Evolutionary conservation across 1,284 basidiomycete species (phyloP).

Genomic region (Macrocystidia cucumis): DNA sequence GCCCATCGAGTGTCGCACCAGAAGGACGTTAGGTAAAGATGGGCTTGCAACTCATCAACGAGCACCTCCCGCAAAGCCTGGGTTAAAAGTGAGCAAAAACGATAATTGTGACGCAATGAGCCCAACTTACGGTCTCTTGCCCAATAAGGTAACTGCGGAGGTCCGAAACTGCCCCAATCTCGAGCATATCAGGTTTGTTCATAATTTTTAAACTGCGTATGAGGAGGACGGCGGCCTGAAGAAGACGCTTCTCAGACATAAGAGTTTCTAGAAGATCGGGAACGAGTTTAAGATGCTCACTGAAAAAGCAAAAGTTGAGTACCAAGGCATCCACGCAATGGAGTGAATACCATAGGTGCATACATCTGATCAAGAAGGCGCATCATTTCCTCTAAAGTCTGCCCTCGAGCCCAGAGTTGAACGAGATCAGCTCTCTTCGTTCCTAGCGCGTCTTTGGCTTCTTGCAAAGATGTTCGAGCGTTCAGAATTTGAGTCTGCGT

Average conservation of each 20-base stretch:
- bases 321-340: not conserved
- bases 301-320: constrained; percentile 22
- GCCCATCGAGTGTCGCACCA: constrained; percentile 95
- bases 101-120: not conserved
- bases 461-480: constrained; percentile 67
- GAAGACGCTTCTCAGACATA: constrained; percentile 92
- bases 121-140: constrained; percentile 70
- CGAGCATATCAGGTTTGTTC: constrained; percentile 87
- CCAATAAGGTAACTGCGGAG: constrained; percentile 78
- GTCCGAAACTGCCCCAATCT: constrained; percentile 91
- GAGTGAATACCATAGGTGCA: no score
- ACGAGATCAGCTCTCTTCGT: constrained; percentile 80
- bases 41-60: constrained; percentile 93
- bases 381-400: constrained; percentile 87
- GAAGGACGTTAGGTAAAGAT: constrained; percentile 96
- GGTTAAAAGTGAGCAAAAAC: constrained; percentile 13
- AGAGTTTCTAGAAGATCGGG: constrained; percentile 90
- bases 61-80: constrained; percentile 89
- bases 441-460: constrained; percentile 73
- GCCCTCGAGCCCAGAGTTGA: constrained; percentile 77
- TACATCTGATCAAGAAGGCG: constrained; percentile 87
- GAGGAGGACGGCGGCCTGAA: constrained; percentile 86
- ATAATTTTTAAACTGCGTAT: constrained; percentile 87
- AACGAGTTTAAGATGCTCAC: constrained; percentile 86
- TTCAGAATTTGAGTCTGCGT: constrained; percentile 69